phyloP scores from a whole-genome alignment of 106 monocot genomes.

The Acorus gramineus region DNA sequence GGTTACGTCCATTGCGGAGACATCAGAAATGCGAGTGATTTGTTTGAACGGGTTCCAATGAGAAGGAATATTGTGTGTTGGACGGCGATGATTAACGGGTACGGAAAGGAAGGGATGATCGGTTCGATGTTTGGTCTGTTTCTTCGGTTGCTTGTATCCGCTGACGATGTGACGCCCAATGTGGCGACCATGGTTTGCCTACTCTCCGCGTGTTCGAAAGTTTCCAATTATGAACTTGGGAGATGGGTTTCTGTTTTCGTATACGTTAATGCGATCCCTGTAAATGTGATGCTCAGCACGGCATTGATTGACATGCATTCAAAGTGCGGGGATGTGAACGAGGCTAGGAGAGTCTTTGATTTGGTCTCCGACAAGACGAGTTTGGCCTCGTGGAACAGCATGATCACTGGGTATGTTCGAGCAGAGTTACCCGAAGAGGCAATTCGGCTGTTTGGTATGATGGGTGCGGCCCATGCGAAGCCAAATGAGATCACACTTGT shows the following conservation, averaged over 20 bases:
- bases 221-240: background rate
- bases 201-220: background rate
- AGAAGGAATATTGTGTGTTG: slow-evolving; percentile 6
- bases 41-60: slow-evolving; percentile 9
- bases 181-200: slow-evolving; percentile 8
- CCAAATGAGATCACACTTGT: slow-evolving; percentile 8
- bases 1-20: background rate
- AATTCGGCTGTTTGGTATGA: background rate
- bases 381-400: slow-evolving; percentile 7
- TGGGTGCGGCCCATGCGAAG: background rate
- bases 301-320: slow-evolving; percentile 8
- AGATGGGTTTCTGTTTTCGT: slow-evolving; percentile 9
- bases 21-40: background rate
- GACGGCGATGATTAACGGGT: slow-evolving; percentile 2
- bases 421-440: slow-evolving; percentile 2
- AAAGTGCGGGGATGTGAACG: background rate
- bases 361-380: background rate
- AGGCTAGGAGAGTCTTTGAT: slow-evolving; percentile 6
- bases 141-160: background rate
- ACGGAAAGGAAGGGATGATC: background rate
- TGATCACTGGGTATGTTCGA: slow-evolving; percentile 11
- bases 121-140: background rate
- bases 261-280: slow-evolving; percentile 1
- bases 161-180: background rate
- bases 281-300: slow-evolving; percentile 2